Conservation (phyloP, 371 early-diverging fungal species). For the Mucor velutinosus region DNA sequence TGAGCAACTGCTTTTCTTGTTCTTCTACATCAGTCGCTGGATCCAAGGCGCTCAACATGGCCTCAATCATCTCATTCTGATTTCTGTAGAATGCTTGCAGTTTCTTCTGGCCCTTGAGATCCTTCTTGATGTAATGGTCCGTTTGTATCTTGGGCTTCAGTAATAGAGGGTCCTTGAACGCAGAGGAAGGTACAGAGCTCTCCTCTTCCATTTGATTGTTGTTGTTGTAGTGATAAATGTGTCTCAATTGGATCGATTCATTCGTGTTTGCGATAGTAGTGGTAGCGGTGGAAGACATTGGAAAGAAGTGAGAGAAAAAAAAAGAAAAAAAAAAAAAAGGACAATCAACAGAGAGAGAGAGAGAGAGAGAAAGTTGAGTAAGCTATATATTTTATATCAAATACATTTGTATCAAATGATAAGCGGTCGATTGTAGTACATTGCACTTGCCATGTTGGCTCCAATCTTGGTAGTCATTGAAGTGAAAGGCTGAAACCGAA, state of each 20-base stretch:
- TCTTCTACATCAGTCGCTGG: slow-evolving; percentile 38
- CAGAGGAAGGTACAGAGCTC: neutral
- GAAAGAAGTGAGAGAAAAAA: neutral
- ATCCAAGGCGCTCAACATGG: slow-evolving; percentile 63
- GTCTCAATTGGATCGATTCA: slow-evolving; percentile 8
- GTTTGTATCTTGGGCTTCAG: slow-evolving; percentile 23
- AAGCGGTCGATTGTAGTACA: neutral
- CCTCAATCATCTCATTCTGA: slow-evolving; percentile 85
- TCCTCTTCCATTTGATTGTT: neutral
- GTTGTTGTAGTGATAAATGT: neutral
- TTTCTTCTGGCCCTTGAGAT: slow-evolving; percentile 14
- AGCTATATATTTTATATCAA: neutral
- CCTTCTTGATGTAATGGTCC: slow-evolving; percentile 25
- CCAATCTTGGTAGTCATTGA: neutral
- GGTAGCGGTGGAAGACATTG: neutral
- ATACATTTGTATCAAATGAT: neutral
- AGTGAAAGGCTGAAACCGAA: neutral
- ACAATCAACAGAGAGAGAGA: neutral
- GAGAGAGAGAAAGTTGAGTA: neutral
- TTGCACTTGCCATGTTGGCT: neutral
- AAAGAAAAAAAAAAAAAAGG: neutral
- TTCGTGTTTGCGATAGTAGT: neutral
- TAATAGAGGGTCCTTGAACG: slow-evolving; percentile 24
- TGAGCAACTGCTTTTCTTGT: slow-evolving; percentile 40
- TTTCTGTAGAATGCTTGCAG: slow-evolving; percentile 73